Evolutionary conservation across 805 yeast genomes (phyloP), one percentile per base, ranked within the genome.

Genomic region (Wickerhamiella musiphila): DNA sequence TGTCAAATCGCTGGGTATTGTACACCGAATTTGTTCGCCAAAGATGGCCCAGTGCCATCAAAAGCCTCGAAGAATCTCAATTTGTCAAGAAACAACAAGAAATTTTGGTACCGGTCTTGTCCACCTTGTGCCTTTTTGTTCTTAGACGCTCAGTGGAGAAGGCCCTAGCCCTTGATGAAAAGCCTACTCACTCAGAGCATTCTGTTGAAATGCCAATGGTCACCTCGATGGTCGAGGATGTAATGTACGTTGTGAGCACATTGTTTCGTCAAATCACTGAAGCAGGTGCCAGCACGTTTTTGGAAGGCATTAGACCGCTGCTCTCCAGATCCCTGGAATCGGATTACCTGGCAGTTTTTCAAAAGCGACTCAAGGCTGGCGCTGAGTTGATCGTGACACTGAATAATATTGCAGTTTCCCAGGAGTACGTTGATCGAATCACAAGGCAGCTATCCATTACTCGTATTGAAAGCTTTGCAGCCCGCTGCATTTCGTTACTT

Each of bases 191-290:
- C 14, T 18, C 33, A 5, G 36, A 32, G 11, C 37, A 59, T 21
- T 70, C 73, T 2, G 72, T 68, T 25, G 72, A 65, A 19, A 60
- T 73, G 4, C 86, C 62, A 3, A 42, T 53, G 10, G 68, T 77
- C 4, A 70, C 92, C 0, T 81, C 95, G 0, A 73, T 81, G 15
- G 70, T 84, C 16, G 98, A 90, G 45, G 98, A 90, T 49, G 57
- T 79, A 21, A 66, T 81, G 18, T 61, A 82, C 43, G 70, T 83
- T 6, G 56, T 84, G 28, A 77, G 79, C 45, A 68, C 72, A 23
- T 63, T 78, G 12, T 51, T 83, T 22, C 57, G 71, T 16, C 76
- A 74, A 36, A 61, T 73, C 1, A 58, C 83, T 9, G 74, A 78
- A 28, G 68, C 93, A 0, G 92, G 93, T 1, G 77, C 78, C 37